A percentile compares a stretch with the other conserved stretches of the same genome.
Evolutionary conservation across 2,329 filamentous ascomycete species (phyloP).

Genomic region (Monilinia fructicola): DNA sequence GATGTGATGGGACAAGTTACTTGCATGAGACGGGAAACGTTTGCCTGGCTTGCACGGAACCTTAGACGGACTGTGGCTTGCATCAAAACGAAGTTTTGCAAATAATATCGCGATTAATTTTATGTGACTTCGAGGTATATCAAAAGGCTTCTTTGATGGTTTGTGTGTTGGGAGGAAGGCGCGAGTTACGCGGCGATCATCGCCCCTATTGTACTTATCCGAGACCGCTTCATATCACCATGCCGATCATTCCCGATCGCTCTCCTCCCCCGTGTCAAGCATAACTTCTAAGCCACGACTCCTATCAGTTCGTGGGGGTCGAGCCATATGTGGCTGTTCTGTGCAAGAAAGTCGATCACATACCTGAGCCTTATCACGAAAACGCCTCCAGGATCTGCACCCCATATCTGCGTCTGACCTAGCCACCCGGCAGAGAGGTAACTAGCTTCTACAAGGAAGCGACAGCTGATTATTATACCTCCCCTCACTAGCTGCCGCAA

Average conservation of each 20-base stretch:
- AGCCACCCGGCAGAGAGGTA: neutral
- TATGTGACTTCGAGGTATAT: no score
- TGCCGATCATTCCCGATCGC: neutral
- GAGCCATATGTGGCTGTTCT: slow-evolving; percentile 3
- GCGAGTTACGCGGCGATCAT: neutral
- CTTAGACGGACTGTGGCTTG: slow-evolving; percentile 2
- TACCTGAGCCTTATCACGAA: no score
- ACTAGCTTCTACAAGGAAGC: neutral
- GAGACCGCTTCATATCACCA: neutral
- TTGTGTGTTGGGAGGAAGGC: neutral
- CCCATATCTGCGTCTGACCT: neutral
- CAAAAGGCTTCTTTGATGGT: no score
- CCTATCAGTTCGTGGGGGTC: neutral
- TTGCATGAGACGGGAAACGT: neutral
- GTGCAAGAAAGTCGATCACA: no score
- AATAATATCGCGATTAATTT: neutral
- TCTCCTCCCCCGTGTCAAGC: neutral
- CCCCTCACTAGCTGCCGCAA: neutral
- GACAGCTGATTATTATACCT: neutral
- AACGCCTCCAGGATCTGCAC: neutral
- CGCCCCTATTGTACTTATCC: slow-evolving; percentile 13
- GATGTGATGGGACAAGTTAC: neutral
- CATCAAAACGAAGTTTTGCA: neutral
- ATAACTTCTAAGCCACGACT: slow-evolving; percentile 11
- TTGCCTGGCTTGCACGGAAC: neutral